A percentile compares a stretch with the other conserved stretches of the same genome.
These are phyloP conservation scores for Collariella sp. DNA, from an alignment of 495 filamentous ascomycete genomes.

Conservation along the genomic window DNA sequence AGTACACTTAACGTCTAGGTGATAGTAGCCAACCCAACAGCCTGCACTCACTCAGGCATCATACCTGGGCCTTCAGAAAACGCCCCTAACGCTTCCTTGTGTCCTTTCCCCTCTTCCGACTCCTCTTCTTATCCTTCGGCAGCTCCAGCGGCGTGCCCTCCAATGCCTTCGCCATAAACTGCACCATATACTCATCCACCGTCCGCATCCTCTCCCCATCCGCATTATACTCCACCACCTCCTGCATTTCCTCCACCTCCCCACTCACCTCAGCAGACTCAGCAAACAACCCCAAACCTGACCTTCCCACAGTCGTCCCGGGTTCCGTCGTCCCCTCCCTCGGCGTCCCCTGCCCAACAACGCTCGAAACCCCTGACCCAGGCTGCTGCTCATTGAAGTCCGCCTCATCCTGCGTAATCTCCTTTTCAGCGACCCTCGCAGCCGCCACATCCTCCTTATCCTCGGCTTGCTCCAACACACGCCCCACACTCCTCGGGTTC, in stretches of 20 bases:
- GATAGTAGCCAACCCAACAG: background rate
- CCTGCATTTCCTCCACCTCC: conserved; percentile 18
- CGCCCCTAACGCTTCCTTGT: conserved; percentile 11
- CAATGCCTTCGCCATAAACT: conserved; percentile 66
- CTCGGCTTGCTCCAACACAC: conserved; percentile 78
- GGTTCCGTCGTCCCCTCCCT: conserved; percentile 34
- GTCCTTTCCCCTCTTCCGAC: conserved; percentile 28
- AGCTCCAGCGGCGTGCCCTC: conserved; percentile 70
- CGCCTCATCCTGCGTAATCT: conserved; percentile 78
- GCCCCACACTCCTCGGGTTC: conserved; percentile 39
- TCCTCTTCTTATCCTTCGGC: conserved; percentile 69
- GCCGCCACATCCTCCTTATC: conserved; percentile 87
- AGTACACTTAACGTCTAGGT: too few species aligned
- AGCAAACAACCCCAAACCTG: conserved; percentile 35
- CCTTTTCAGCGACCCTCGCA: conserved; percentile 78
- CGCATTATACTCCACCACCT: conserved; percentile 44
- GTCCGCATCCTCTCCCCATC: conserved; percentile 48
- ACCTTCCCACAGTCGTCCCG: conserved; percentile 17
- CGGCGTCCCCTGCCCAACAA: conserved; percentile 37
- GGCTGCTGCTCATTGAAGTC: conserved; percentile 80
- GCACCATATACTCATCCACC: conserved; percentile 82
- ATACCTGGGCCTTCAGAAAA: background rate
- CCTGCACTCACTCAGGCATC: background rate
- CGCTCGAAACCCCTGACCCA: conserved; percentile 38
- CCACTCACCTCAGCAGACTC: conserved; percentile 25